Percentiles rank a stretch among this genome's conserved stretches.
Evolutionary conservation across 2,329 filamentous ascomycete genomes (phyloP).

Genomic region (Phyllosticta ampelicida): DNA sequence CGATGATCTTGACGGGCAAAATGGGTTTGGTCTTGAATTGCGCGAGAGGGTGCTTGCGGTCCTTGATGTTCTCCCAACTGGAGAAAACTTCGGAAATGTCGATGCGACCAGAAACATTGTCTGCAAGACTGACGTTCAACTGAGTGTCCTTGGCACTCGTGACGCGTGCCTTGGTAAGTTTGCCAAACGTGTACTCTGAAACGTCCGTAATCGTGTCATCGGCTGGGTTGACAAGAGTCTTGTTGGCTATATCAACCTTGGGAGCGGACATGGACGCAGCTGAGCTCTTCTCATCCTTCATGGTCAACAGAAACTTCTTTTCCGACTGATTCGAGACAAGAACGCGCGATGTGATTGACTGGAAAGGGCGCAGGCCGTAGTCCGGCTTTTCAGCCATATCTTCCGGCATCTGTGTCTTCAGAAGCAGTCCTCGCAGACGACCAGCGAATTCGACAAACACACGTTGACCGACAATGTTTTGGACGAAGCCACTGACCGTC

Average conservation of each 20-base stretch:
- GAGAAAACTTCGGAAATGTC: slow-evolving; percentile 89
- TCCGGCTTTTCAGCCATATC: slow-evolving; percentile 56
- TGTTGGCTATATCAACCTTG: slow-evolving; percentile 16
- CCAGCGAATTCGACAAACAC: slow-evolving; percentile 84
- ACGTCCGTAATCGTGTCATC: slow-evolving; percentile 53
- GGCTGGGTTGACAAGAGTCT: slow-evolving; percentile 47
- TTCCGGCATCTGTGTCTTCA: slow-evolving; percentile 65
- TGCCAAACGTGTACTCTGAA: slow-evolving; percentile 66
- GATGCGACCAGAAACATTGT: slow-evolving; percentile 83
- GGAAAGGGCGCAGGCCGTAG: slow-evolving; percentile 68
- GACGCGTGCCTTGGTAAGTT: slow-evolving; percentile 63
- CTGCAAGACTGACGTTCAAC: slow-evolving; percentile 78
- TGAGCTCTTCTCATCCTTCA: slow-evolving; percentile 40
- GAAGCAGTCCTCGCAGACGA: slow-evolving; percentile 65
- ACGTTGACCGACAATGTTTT: slow-evolving; percentile 63
- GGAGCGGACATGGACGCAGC: slow-evolving; percentile 23
- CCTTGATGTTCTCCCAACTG: slow-evolving; percentile 71
- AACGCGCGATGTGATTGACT: slow-evolving; percentile 65
- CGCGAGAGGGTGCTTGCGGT: slow-evolving; percentile 69
- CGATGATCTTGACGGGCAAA: slow-evolving; percentile 66
- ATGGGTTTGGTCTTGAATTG: slow-evolving; percentile 62
- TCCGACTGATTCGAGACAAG: slow-evolving; percentile 60
- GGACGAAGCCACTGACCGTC: slow-evolving; percentile 66
- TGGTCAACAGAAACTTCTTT: slow-evolving; percentile 56
- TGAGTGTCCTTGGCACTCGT: slow-evolving; percentile 84